Percentiles rank a stretch among this genome's conserved stretches.
Evolutionary conservation across 257 asterid species (phyloP).

Genomic region (Solanum clarkiae): DNA sequence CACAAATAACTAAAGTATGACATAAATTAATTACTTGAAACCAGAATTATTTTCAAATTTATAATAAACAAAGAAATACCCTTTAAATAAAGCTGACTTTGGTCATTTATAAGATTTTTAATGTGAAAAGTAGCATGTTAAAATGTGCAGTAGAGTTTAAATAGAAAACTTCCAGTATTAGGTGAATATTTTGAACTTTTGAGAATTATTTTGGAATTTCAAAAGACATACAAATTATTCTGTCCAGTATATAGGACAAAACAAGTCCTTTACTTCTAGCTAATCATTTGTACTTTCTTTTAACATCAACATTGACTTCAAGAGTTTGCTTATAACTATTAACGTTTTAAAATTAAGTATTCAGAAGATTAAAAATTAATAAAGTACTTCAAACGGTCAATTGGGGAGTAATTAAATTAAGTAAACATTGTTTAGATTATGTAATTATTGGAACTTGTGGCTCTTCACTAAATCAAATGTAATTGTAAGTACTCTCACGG

Average conservation of each 20-base stretch:
- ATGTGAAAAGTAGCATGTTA: neutral
- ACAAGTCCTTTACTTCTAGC: conserved; percentile 6
- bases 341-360: neutral
- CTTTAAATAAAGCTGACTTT: neutral
- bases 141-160: neutral
- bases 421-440: neutral
- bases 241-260: conserved; percentile 10
- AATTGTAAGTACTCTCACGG: too few species aligned
- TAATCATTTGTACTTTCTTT: neutral
- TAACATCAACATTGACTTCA: conserved; percentile 10
- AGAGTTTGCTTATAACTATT: neutral
- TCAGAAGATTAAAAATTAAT: neutral
- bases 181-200: conserved; percentile 3
- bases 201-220: neutral
- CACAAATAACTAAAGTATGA: neutral
- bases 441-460: neutral
- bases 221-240: neutral
- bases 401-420: neutral
- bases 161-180: conserved; percentile 9
- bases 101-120: neutral
- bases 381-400: conserved; percentile 2
- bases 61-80: neutral
- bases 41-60: neutral
- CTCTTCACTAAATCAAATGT: neutral
- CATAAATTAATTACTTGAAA: neutral